These are phyloP conservation scores for Mucor circinelloides DNA, from an alignment of 371 early-diverging fungal genomes.

Conservation along the genomic window DNA sequence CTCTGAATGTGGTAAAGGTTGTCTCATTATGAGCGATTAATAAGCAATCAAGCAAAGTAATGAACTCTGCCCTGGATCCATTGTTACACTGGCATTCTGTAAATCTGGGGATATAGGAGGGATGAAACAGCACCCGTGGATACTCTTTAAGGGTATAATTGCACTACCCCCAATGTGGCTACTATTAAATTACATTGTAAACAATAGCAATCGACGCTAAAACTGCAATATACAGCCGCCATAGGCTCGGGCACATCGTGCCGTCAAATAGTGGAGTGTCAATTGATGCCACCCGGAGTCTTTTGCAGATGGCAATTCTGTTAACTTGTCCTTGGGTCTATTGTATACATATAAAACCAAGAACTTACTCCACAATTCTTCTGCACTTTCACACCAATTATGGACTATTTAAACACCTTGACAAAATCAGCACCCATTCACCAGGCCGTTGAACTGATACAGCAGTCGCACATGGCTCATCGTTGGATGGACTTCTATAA, in stretches of 20 bases:
- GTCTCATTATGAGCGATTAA: too few relatives aligned
- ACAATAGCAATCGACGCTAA: neutral
- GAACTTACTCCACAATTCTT: neutral
- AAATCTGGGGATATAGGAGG: neutral
- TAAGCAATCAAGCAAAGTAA: too few relatives aligned
- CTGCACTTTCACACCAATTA: neutral
- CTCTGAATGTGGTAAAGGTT: too few relatives aligned
- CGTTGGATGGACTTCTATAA: constrained; percentile 12
- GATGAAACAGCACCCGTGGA: neutral
- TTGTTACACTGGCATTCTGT: neutral
- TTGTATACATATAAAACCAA: neutral
- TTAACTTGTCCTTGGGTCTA: neutral
- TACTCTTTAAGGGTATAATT: neutral
- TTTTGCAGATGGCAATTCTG: constrained; percentile 3
- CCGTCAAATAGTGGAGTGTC: neutral
- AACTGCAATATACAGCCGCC: neutral
- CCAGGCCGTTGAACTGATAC: constrained; percentile 6
- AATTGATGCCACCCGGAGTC: neutral
- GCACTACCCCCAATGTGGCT: neutral
- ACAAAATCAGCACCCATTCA: constrained; percentile 13
- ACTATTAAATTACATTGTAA: neutral
- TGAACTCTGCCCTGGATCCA: neutral
- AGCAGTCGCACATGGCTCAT: constrained; percentile 9
- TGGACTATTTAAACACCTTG: neutral
- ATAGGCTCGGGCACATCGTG: neutral